phyloP scores from a whole-genome alignment of 805 yeast species.

The Candida multigemmis region DNA sequence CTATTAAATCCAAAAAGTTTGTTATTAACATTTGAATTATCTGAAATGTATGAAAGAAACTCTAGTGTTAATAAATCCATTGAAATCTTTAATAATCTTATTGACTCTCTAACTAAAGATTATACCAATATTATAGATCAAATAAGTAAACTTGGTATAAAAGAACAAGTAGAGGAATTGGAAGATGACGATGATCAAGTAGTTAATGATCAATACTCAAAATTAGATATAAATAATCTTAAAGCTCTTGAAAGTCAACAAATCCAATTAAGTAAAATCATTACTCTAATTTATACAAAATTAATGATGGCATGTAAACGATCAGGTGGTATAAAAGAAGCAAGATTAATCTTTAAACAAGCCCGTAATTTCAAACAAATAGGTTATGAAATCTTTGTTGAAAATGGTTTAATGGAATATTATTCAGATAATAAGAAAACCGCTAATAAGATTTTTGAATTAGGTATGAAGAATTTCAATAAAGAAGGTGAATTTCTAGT shows the following conservation, averaged over 20 bases:
- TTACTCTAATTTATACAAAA: conserved; percentile 61
- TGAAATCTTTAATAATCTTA: conserved; percentile 39
- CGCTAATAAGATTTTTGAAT: conserved; percentile 68
- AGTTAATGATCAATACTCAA: conserved; percentile 8
- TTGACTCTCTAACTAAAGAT: conserved; percentile 33
- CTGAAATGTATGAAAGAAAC: conserved; percentile 61
- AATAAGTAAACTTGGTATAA: conserved; percentile 6
- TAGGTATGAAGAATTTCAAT: conserved; percentile 56
- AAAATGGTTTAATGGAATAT: conserved; percentile 76
- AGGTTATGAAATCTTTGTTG: conserved; percentile 71
- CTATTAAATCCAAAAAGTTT: conserved; percentile 62
- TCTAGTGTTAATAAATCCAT: conserved; percentile 42
- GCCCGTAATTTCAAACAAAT: conserved; percentile 47
- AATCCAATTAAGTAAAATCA: conserved; percentile 18
- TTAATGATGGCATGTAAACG: conserved; percentile 70
- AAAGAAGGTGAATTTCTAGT: conserved; percentile 54
- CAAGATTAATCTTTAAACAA: conserved; percentile 61
- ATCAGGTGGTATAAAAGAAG: conserved; percentile 56
- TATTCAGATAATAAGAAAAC: conserved; percentile 57
- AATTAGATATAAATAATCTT: conserved; percentile 13
- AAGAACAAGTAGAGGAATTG: conserved; percentile 1
- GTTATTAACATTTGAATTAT: conserved; percentile 53
- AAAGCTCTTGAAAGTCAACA: conserved; percentile 11
- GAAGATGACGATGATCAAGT: conserved; percentile 5
- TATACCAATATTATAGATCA: conserved; percentile 17